Evolutionary conservation across 2,329 filamentous ascomycete species (phyloP).

Genomic region (Penicillium sp.): DNA sequence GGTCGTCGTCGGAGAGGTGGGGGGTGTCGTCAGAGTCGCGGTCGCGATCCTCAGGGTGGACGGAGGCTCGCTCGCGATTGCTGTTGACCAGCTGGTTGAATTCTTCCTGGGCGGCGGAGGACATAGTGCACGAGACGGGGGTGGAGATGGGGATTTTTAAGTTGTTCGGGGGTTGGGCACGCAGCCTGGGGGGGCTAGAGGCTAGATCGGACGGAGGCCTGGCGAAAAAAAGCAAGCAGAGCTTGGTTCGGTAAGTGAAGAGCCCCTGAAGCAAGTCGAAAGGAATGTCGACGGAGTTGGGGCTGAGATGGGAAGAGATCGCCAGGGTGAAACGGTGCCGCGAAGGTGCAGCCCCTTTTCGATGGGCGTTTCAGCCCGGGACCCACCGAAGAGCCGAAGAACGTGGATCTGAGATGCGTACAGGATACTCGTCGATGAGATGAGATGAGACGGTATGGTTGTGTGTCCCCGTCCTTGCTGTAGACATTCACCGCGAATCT

Average conservation of each 20-base stretch:
- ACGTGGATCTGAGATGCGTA: neutral
- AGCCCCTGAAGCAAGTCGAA: conserved; percentile 18
- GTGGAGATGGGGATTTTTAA: conserved; percentile 20
- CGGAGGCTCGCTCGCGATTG: conserved; percentile 38
- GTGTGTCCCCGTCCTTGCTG: too few species aligned
- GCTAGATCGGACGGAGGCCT: neutral
- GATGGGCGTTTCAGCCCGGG: conserved; percentile 18
- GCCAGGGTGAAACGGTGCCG: conserved; percentile 24
- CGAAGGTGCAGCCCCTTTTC: conserved; percentile 23
- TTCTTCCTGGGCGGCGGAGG: conserved; percentile 52
- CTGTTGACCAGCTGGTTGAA: conserved; percentile 48
- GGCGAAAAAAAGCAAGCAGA: neutral
- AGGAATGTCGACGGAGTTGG: conserved; percentile 20
- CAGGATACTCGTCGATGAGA: neutral
- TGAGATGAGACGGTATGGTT: neutral
- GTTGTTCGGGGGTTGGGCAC: conserved; percentile 5
- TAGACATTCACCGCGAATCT: too few species aligned
- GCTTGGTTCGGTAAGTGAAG: conserved; percentile 7
- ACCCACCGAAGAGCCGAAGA: conserved; percentile 20
- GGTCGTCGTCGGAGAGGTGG: conserved; percentile 31
- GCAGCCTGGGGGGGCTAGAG: neutral
- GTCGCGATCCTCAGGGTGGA: conserved; percentile 50
- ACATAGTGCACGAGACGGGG: conserved; percentile 40
- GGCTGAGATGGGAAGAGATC: conserved; percentile 31
- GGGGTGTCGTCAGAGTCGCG: conserved; percentile 31